Base-by-base conservation (phyloP, 1,284 basidiomycete genomes). In the Trametes hirsuta region DNA sequence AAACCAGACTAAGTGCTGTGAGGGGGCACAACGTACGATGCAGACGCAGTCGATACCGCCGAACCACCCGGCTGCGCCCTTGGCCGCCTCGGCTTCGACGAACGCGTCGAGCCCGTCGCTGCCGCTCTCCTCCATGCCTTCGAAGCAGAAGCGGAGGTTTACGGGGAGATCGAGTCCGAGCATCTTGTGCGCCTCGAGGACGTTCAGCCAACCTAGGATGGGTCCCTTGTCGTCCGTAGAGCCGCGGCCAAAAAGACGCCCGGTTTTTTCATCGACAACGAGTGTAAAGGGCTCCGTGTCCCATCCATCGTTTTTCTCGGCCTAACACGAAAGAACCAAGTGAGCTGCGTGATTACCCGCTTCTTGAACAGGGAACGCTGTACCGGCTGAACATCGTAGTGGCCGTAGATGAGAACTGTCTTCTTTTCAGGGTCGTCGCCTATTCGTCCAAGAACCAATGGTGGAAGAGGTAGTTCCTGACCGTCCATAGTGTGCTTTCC, bases 111-210 rank as follows among this genome's bases (percentile, higher is more conserved):
- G 83, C 6, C 95, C 95, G 69, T 95, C 94, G 46, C 91, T 95
- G 6, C 97, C 97, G 68, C 84, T 93, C 80, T 99, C 97, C 76
- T 99, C 97, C 97, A 99, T 99, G 8, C 97, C 95, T 76, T 99
- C 97, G 71, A 99, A 96, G 80, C 93, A 95, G 81, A 95, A 91
- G 70, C 90, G 87, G 67, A 99, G 76, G 77, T 99, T 99, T 55
- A 99, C 97, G 1, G 97, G 97, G 21, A 99, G 83, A 51, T 90
- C 86, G 58, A 90, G 80, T 45, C 85, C 83, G 49, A 88, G 84
- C 63, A 88, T 75, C 58, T 84, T 79, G 62, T 98, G 95, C 47
- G 95, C 95, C 71, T 98, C 91, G 55, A 98, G 81, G 51, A 95
- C 91, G 74, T 99, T 97, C 65, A 99, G 77, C 97, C 97, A 98